Conservation (phyloP, 169 alveolate genomes). For the Cryptosporidium parvum region DNA sequence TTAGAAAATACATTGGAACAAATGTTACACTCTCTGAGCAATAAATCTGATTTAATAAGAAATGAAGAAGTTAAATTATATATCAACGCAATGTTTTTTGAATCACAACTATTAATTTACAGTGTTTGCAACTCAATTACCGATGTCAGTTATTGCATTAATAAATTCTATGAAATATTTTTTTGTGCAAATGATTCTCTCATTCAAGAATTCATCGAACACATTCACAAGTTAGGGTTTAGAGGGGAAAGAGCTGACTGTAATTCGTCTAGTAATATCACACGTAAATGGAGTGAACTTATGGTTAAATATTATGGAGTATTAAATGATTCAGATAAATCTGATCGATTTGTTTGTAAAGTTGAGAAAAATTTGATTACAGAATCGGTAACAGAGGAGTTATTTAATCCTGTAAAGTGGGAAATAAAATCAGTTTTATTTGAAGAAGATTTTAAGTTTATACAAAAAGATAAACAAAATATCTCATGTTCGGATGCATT, state of each 20-base stretch:
- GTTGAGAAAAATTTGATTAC: conserved; percentile 23
- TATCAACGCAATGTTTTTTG: neutral
- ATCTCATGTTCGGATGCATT: conserved; percentile 29
- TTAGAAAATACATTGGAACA: neutral
- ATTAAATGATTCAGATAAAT: neutral
- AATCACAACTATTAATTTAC: neutral
- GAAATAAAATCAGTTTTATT: neutral
- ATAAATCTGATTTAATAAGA: neutral
- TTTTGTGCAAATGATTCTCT: conserved; percentile 31
- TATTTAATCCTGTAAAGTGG: neutral
- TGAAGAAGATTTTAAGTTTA: neutral
- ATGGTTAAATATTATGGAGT: conserved; percentile 9
- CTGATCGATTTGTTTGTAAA: conserved; percentile 3
- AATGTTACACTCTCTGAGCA: neutral
- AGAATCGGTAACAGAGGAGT: neutral
- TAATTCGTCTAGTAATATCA: neutral
- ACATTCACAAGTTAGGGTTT: neutral
- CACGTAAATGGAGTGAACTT: conserved; percentile 35
- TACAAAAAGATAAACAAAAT: neutral
- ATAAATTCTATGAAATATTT: conserved; percentile 31
- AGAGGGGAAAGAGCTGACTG: conserved; percentile 8
- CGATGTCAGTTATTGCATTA: conserved; percentile 1
- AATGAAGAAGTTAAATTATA: neutral
- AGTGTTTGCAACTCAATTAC: conserved; percentile 2
- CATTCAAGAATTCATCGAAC: conserved; percentile 59